Base-by-base conservation (phyloP, 1,284 basidiomycete genomes). In the Albatrellus sp. region DNA sequence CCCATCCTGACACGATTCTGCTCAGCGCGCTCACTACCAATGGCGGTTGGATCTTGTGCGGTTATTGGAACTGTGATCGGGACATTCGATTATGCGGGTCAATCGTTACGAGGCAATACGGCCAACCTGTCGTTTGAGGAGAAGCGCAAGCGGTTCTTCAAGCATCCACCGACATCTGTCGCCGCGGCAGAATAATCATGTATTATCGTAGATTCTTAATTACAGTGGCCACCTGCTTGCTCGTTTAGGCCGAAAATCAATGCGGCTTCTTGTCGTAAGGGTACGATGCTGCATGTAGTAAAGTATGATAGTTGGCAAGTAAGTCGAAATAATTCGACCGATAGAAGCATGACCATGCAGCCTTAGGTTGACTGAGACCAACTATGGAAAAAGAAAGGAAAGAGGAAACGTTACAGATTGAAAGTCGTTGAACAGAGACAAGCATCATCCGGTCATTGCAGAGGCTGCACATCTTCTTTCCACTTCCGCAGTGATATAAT, bases 11-110 rank as follows among this genome's bases (percentile, higher is more conserved):
- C 48, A 35, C 32, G n/a, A 44, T 44, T 32, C 37, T 42, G 34
- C 46, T 30, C 53, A 91, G 90, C 77, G 44, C 79, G 87, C 52
- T 96, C 91, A 19, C 56, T 96, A 50, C 92, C 92, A 11, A 68
- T 85, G 57, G 91, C 89, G 42, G 56, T 90, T 34, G 89, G 80
- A 38, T 80, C 82, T 32, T 94, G 90, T 59, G 81, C 75, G 5
- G 72, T 86, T 45, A 69, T 94, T 46, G 91, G 85, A 45, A 79
- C 81, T 6, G 71, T 83, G 11, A 76, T 93, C 57, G 92, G 90
- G 37, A 77, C 80, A 35, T 90, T 88, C 59, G 83, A 92, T 55
- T 89, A 85, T 52, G 77, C 85, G 42, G 90, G 90, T 47, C 70
- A 72, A 50, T 56, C 50, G 28, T 61, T 86, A 45, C 60, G 65